A percentile compares a stretch with the other conserved stretches of the same genome.
Conservation (phyloP, 2,329 filamentous ascomycete species). For the Pseudogymnoascus sp. region DNA sequence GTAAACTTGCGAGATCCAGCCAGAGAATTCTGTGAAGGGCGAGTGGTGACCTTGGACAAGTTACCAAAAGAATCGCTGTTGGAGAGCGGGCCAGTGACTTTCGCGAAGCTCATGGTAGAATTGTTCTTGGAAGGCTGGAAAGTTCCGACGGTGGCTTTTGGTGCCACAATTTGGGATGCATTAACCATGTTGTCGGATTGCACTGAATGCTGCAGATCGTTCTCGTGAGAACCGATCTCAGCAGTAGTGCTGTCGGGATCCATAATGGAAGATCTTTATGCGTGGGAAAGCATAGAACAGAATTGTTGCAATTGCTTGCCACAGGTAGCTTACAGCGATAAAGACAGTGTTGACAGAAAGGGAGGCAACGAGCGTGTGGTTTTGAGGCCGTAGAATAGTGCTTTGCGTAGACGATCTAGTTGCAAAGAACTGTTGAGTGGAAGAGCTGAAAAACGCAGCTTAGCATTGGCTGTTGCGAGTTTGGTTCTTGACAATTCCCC, state of each 20-base stretch:
- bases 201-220: not conserved
- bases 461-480: not conserved
- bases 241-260: not conserved
- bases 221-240: not conserved
- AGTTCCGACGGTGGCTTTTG: not conserved
- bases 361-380: not conserved
- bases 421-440: not conserved
- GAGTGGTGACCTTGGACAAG: not conserved
- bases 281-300: not conserved
- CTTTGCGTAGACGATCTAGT: not conserved
- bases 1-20: conserved; percentile 12
- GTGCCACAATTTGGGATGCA: not conserved
- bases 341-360: not conserved
- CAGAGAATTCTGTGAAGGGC: not conserved
- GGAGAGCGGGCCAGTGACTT: not conserved
- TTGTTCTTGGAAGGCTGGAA: not conserved
- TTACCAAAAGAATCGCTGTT: not conserved
- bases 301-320: not conserved
- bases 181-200: not conserved
- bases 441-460: not conserved
- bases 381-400: not conserved
- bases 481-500: not conserved
- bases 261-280: not conserved
- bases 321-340: not conserved
- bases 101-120: not conserved